phyloP scores from a whole-genome alignment of 2,329 filamentous ascomycete species.

The Botrytis fabae region DNA sequence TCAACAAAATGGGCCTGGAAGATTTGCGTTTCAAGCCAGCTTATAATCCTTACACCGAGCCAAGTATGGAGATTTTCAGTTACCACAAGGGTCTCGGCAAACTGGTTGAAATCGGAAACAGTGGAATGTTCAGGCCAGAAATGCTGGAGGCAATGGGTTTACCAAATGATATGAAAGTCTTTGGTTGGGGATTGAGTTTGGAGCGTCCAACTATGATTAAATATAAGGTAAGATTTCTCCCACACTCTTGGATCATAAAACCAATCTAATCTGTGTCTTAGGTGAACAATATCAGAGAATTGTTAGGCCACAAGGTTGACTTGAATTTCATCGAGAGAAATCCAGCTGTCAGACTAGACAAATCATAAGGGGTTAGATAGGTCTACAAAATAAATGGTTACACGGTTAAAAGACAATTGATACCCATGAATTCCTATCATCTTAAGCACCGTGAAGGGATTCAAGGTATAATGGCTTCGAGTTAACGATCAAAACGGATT shows the following conservation, averaged over 20 bases:
- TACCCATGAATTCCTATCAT: neutral
- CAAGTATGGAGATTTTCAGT: slow-evolving; percentile 96
- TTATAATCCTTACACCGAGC: slow-evolving; percentile 94
- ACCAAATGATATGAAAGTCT: slow-evolving; percentile 87
- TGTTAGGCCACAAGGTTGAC: slow-evolving; percentile 91
- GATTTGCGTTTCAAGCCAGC: slow-evolving; percentile 93
- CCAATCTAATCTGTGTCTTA: slow-evolving; percentile 38
- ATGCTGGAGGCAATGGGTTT: slow-evolving; percentile 96
- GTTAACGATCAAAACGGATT: neutral
- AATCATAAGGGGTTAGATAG: slow-evolving; percentile 32
- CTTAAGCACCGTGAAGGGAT: neutral
- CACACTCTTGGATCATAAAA: too few relatives aligned
- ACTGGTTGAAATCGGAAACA: slow-evolving; percentile 97
- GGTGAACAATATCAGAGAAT: slow-evolving; percentile 55
- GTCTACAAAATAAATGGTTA: slow-evolving; percentile 11
- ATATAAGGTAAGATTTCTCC: slow-evolving; percentile 36
- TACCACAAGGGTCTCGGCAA: slow-evolving; percentile 88
- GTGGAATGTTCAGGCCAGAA: slow-evolving; percentile 97
- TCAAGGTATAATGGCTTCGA: neutral
- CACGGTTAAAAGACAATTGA: slow-evolving; percentile 8
- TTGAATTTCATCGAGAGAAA: slow-evolving; percentile 89
- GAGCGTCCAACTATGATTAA: slow-evolving; percentile 87
- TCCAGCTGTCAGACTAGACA: slow-evolving; percentile 75
- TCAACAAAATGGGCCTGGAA: slow-evolving; percentile 89
- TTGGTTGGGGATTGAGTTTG: slow-evolving; percentile 88